Conservation (phyloP, 1,284 basidiomycete genomes). For the Ceratobasidium sp. region DNA sequence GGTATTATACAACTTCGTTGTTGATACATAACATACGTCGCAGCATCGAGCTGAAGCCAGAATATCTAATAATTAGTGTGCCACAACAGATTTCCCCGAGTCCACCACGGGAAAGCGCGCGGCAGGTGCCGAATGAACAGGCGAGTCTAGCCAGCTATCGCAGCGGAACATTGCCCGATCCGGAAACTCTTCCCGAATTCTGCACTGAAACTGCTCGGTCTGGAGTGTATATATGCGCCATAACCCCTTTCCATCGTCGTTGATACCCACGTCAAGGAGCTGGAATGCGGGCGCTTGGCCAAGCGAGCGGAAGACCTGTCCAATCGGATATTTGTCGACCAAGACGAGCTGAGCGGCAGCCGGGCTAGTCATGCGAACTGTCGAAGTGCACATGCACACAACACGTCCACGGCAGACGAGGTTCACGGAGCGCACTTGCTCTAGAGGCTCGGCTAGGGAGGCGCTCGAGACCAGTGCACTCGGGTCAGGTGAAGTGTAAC, state of each 20-base stretch:
- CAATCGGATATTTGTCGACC: constrained; percentile 77
- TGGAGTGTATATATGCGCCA: constrained; percentile 65
- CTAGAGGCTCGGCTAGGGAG: constrained; percentile 67
- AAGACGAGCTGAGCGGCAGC: constrained; percentile 67
- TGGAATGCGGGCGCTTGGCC: constrained; percentile 65
- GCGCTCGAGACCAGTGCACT: constrained; percentile 56
- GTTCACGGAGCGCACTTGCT: constrained; percentile 74
- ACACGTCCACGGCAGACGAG: constrained; percentile 64
- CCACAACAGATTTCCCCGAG: constrained; percentile 34
- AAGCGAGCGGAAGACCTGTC: constrained; percentile 74
- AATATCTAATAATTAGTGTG: constrained; percentile 28
- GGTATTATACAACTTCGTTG: constrained; percentile 26
- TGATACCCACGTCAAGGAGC: constrained; percentile 63
- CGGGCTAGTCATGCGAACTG: constrained; percentile 45
- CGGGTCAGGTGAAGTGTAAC: constrained; percentile 66
- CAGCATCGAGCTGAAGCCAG: constrained; percentile 1
- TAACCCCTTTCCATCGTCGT: constrained; percentile 47
- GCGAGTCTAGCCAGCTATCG: constrained; percentile 33
- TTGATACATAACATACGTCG: constrained; percentile 20
- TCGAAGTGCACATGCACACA: constrained; percentile 47
- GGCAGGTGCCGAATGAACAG: background rate
- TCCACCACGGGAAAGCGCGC: background rate
- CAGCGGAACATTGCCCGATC: constrained; percentile 71
- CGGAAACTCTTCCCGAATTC: constrained; percentile 77
- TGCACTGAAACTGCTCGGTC: constrained; percentile 70